Base-by-base conservation (phyloP, 1,284 basidiomycete genomes). In the Amylostereum areolatum region DNA sequence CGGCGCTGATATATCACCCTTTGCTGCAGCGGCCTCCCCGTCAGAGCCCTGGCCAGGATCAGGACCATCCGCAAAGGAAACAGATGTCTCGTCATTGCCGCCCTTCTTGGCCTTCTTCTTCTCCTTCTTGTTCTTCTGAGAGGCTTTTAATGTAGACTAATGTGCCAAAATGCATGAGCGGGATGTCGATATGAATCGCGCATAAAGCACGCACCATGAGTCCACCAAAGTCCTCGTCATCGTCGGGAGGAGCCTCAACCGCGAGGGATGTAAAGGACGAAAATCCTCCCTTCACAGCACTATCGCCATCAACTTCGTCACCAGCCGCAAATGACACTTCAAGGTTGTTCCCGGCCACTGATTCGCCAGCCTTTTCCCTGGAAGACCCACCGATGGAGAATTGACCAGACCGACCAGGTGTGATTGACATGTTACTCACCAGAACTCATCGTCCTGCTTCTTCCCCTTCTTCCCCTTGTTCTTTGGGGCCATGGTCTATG, bases 381-480 rank as follows among this genome's bases (percentile, higher is more conserved):
- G n/a, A n/a, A n/a, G n/a, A n/a, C n/a, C n/a, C n/a, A n/a, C n/a
- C n/a, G n/a, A n/a, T n/a, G n/a, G n/a, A n/a, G n/a, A n/a, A n/a
- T n/a, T n/a, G n/a, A n/a, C n/a, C n/a, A n/a, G n/a, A n/a, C n/a
- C n/a, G n/a, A n/a, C n/a, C n/a, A n/a, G n/a, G n/a, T n/a, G n/a
- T n/a, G n/a, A n/a, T n/a, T 46, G 39, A 29, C n/a, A 47, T n/a
- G n/a, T n/a, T n/a, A 60, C 82, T 50, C 57, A 92, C 91, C 91
- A 94, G 72, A 80, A 89, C 55, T 89, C 84, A 49, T 88, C 88
- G 59, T 86, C 77, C 60, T 71, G 76, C 66, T 85, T 91, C 70
- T 92, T 92, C 25, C 76, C 81, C 66, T 92, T 93, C 74, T 93
- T 93, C 54, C 80, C 87, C 65, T 92, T 90, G 62, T 82, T 89